phyloP scores from a whole-genome alignment of 1,284 basidiomycete species.

The Moesziomyces aphidis region DNA sequence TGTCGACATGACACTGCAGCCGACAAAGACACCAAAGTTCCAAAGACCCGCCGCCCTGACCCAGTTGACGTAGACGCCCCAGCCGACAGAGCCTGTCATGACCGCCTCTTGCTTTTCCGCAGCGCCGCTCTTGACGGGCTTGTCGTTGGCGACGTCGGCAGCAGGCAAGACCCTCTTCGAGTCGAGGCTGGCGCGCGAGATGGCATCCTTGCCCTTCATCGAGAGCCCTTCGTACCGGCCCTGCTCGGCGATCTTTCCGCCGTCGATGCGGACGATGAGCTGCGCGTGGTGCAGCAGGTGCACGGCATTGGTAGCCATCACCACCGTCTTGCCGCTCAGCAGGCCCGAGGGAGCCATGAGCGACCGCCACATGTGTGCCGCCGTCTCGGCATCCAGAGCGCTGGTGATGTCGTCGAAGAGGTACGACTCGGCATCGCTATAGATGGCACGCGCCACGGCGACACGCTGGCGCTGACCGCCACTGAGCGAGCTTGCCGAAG shows the following conservation, averaged over 20 bases:
- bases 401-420: constrained; percentile 65
- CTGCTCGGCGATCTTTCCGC: constrained; percentile 46
- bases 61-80: constrained; percentile 29
- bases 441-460: constrained; percentile 62
- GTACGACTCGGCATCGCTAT: constrained; percentile 56
- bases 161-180: constrained; percentile 20
- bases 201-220: constrained; percentile 49
- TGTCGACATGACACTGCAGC: neutral
- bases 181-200: constrained; percentile 45
- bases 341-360: constrained; percentile 45
- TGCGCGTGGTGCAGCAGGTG: constrained; percentile 45
- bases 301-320: constrained; percentile 56
- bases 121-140: constrained; percentile 16
- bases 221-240: constrained; percentile 46
- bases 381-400: constrained; percentile 74
- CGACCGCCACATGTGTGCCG: constrained; percentile 70
- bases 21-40: constrained; percentile 9
- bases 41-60: constrained; percentile 21
- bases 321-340: constrained; percentile 42
- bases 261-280: constrained; percentile 43
- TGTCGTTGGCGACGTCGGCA: constrained; percentile 6
- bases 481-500: constrained; percentile 56
- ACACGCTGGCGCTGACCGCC: constrained; percentile 64
- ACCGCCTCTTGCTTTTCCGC: constrained; percentile 39
- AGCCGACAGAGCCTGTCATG: constrained; percentile 35